Evolutionary conservation across 768 basidiomycete genomes (phyloP), one percentile per base, ranked within the genome.

Genomic region (Xanthoconium purpureum): DNA sequence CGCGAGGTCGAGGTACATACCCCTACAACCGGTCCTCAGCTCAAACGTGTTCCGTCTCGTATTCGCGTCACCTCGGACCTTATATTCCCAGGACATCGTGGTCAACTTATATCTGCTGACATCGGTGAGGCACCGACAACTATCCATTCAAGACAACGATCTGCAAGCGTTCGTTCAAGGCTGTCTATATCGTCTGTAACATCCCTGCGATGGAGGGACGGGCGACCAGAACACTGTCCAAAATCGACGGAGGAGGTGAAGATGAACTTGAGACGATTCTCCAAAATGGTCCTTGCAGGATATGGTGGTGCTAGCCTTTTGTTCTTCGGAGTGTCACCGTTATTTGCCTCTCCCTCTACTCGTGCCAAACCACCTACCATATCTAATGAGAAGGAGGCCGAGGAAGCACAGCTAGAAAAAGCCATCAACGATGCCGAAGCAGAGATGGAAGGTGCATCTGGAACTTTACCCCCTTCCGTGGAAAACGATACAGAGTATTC

Each of bases 271-370:
- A 82, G 89, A 28, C 80, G 91, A 12, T 77, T 91, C 38, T 91
- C 89, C 14, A 91, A 91, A 69, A 83, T 94, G 74, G 88, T 89
- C 2, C 75, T 94, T 8, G 91, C 89, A 2, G 89, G 90, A 3
- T 93, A 94, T 62, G 91, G 91, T 14, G 91, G 91, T 2, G 85
- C 90, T 1, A 85, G 84, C 46, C 76, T 92, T 30, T 71, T 91
- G 36, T 92, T 94, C 73, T 93, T 93, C 59, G 91, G 91, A 8
- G 79, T 91, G 9, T 74, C 81, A 1, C 71, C 73, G 10, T 58
- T 63, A 17, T 55, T 71, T 39, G 52, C 71, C 29, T 61, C 67
- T 50, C 60, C 71, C 5, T 58, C 72, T 1, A 55, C 67, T 20
- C 60, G 57, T 45, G 54, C 56, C 47, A 57, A 66, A 60, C 29